Conservation (phyloP, 176 grass and related monocot genomes). For the Oryza officinalis region DNA sequence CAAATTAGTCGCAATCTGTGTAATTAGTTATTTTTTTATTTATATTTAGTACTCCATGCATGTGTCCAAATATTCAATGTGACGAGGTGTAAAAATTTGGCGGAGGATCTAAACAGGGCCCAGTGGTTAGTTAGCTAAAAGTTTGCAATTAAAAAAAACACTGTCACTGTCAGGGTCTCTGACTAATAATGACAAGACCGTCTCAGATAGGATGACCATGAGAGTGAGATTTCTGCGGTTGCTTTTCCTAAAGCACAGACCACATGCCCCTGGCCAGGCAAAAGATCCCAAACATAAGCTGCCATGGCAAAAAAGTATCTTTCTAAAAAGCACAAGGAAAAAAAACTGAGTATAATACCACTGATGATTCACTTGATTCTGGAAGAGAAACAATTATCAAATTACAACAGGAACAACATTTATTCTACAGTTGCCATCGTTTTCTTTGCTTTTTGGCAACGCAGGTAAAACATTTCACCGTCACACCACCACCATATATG, state of each 20-base stretch:
- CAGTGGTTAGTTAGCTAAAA: background rate
- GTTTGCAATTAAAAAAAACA: background rate
- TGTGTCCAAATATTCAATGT: too few relatives aligned
- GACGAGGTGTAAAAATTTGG: too few relatives aligned
- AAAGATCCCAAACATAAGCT: slow-evolving; percentile 4
- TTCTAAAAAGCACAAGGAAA: background rate
- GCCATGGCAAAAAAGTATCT: slow-evolving; percentile 6
- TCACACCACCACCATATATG: background rate
- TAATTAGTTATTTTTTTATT: too few relatives aligned
- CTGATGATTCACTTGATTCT: background rate
- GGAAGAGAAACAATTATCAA: background rate
- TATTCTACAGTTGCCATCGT: slow-evolving; percentile 4
- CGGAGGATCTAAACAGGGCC: too few relatives aligned
- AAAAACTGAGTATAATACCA: background rate
- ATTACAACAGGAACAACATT: background rate
- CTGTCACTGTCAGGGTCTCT: background rate
- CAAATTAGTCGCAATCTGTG: too few relatives aligned
- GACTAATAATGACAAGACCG: slow-evolving; percentile 3
- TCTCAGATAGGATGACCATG: slow-evolving; percentile 4
- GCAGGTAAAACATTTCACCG: background rate
- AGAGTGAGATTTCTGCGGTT: background rate
- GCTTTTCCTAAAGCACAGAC: slow-evolving; percentile 25
- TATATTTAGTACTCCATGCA: too few relatives aligned
- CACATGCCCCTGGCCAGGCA: background rate
- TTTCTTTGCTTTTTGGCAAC: slow-evolving; percentile 10